Percentiles rank a stretch among this genome's conserved stretches.
Evolutionary conservation across 75 land plant species (phyloP).

Genomic region (Cryptomeria japonica): DNA sequence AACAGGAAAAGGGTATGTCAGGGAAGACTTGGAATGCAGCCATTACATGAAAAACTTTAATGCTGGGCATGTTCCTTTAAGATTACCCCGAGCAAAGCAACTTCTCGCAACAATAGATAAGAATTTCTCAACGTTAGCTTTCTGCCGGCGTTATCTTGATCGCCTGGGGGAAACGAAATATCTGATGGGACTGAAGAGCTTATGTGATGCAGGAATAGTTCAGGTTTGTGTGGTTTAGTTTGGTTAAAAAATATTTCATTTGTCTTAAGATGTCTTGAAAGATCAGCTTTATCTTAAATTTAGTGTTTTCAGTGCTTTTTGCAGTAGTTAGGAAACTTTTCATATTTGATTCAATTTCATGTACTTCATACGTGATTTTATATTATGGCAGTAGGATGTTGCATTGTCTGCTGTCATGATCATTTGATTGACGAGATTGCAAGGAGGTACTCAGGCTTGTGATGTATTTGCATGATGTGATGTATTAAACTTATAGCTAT

Average conservation of each 20-base stretch:
- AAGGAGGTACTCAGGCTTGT: background rate
- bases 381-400: background rate
- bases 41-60: slow-evolving; percentile 99
- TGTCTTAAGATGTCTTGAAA: background rate
- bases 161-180: slow-evolving; percentile 95
- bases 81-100: slow-evolving; percentile 91
- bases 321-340: background rate
- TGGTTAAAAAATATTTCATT: background rate
- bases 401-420: background rate
- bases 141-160: slow-evolving; percentile 92
- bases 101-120: slow-evolving; percentile 92
- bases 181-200: slow-evolving; percentile 91
- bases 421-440: background rate
- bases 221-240: slow-evolving; percentile 53
- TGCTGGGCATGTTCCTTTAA: slow-evolving; percentile 85
- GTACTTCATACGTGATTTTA: background rate
- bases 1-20: slow-evolving; percentile 96
- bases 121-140: slow-evolving; percentile 92
- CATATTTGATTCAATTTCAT: background rate
- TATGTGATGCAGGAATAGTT: slow-evolving; percentile 95
- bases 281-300: background rate
- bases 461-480: background rate
- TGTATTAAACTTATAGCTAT: background rate
- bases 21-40: slow-evolving; percentile 98
- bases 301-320: background rate